These are phyloP conservation scores for Penicillium atrosanguineum DNA, from an alignment of 495 filamentous ascomycete genomes.

Conservation along the genomic window DNA sequence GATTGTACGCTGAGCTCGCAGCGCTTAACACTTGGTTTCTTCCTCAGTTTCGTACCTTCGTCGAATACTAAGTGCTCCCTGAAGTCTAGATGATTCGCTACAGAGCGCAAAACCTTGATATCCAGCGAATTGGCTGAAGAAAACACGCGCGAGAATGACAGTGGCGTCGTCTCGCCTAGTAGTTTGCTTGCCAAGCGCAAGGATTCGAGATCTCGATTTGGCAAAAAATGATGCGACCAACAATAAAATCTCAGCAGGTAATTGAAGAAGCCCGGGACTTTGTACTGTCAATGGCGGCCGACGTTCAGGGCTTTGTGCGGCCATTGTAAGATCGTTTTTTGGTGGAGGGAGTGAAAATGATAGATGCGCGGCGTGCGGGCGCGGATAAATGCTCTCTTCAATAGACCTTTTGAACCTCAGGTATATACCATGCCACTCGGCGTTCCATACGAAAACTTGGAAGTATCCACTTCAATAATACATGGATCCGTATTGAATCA, in stretches of 20 bases:
- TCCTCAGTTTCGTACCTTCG: too few species aligned
- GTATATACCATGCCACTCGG: too few species aligned
- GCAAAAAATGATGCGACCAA: conserved; percentile 7
- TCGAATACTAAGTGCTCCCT: too few species aligned
- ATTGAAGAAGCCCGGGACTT: conserved; percentile 7
- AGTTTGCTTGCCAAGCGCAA: conserved; percentile 19
- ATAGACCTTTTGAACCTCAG: too few species aligned
- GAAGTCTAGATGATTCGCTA: conserved; percentile 24
- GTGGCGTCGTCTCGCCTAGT: conserved; percentile 10
- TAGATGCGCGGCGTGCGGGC: too few species aligned
- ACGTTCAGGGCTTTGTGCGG: conserved; percentile 7
- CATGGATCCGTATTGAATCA: too few species aligned
- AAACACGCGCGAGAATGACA: conserved; percentile 24
- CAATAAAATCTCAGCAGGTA: conserved; percentile 7
- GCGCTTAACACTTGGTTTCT: too few species aligned
- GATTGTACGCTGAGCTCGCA: too few species aligned
- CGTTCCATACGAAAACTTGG: too few species aligned
- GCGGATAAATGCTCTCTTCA: too few species aligned
- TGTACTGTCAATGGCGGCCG: conserved; percentile 4
- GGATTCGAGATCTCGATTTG: conserved; percentile 22
- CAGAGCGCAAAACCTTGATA: conserved; percentile 24
- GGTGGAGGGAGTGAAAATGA: conserved; percentile 5
- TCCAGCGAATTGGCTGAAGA: conserved; percentile 24
- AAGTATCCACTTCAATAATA: too few species aligned
- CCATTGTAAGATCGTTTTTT: conserved; percentile 11